phyloP scores from a whole-genome alignment of 1,139 yeast genomes.

The Starmera stellimalicola region DNA sequence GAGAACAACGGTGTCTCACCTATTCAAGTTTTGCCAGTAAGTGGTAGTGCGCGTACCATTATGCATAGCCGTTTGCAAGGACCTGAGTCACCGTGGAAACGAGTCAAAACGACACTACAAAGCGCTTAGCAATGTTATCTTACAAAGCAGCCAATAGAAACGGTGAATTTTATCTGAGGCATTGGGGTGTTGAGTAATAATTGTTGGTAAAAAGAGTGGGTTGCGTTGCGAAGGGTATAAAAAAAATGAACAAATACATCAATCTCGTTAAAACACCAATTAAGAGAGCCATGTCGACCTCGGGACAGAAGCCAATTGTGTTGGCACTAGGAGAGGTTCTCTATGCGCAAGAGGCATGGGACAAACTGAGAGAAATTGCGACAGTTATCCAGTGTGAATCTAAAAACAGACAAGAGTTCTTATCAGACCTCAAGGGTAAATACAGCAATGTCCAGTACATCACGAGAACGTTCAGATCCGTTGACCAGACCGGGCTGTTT shows the following conservation, averaged over 20 bases:
- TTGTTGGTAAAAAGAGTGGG: too few species aligned
- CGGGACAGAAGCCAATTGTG: conserved; percentile 37
- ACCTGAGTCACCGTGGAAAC: too few species aligned
- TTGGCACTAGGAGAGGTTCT: conserved; percentile 47
- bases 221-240: background rate
- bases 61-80: too few species aligned
- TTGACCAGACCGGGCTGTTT: conserved; percentile 55
- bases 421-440: conserved; percentile 31
- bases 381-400: conserved; percentile 37
- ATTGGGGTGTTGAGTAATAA: too few species aligned
- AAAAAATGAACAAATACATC: background rate
- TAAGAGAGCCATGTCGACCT: conserved; percentile 1
- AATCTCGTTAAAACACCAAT: background rate
- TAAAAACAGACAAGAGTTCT: conserved; percentile 42
- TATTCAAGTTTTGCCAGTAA: too few species aligned
- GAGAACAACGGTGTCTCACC: too few species aligned
- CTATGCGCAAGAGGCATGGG: conserved; percentile 52
- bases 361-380: conserved; percentile 34
- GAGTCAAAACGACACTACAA: too few species aligned
- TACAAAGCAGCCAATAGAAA: too few species aligned
- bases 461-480: conserved; percentile 42
- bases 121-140: too few species aligned
- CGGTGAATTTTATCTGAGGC: too few species aligned
- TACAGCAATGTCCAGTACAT: conserved; percentile 39
- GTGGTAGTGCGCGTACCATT: too few species aligned